Conservation (phyloP, 2,329 filamentous ascomycete species). For the Sporothrix brunneoviolacea region DNA sequence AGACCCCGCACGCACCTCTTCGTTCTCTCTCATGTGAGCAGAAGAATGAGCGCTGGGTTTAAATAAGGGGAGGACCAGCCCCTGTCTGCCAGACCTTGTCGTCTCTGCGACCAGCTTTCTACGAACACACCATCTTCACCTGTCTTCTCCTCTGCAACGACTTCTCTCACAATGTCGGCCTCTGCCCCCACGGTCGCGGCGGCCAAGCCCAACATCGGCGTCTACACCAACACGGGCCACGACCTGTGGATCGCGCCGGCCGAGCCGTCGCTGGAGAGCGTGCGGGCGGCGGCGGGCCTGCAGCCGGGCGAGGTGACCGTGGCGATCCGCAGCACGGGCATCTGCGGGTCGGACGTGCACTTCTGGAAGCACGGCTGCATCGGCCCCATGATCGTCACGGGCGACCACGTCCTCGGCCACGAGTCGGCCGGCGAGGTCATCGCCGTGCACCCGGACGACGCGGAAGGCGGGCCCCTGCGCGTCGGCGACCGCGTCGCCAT, state of each 20-base stretch:
- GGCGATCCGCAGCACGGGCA: constrained; percentile 88
- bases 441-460: constrained; percentile 54
- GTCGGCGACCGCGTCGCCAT: constrained; percentile 87
- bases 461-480: too few relatives aligned
- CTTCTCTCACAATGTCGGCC: too few relatives aligned
- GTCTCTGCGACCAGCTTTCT: too few relatives aligned
- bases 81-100: background rate
- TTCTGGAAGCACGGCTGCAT: constrained; percentile 97
- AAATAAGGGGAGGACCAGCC: background rate
- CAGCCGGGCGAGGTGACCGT: constrained; percentile 80
- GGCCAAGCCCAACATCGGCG: constrained; percentile 83
- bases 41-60: background rate
- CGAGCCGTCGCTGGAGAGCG: constrained; percentile 66
- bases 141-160: too few relatives aligned
- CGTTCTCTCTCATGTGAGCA: background rate
- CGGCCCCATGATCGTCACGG: constrained; percentile 87
- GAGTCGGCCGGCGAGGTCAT: constrained; percentile 83
- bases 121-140: too few relatives aligned
- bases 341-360: constrained; percentile 95
- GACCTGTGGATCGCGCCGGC: constrained; percentile 84
- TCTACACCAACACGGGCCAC: constrained; percentile 90
- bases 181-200: constrained; percentile 31
- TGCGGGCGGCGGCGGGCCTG: constrained; percentile 59
- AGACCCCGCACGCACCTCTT: constrained; percentile 3
- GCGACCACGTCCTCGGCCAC: constrained; percentile 87